Conservation (phyloP, 768 basidiomycete species). For the Rhizopogon salebrosus region DNA sequence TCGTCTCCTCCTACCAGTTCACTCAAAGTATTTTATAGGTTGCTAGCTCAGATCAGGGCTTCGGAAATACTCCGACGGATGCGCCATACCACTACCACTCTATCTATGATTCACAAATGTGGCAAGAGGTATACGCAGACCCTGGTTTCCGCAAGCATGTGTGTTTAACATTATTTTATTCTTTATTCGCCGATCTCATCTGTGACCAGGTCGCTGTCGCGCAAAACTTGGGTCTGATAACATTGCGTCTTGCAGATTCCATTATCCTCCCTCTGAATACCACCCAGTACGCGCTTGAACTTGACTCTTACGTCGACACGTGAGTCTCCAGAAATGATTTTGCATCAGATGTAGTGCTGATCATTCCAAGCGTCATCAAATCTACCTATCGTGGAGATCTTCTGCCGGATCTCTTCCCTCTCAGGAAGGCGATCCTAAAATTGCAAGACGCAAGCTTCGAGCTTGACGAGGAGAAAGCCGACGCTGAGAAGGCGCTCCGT, state of each 20-base stretch:
- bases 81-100: slow-evolving; percentile 74
- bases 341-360: slow-evolving; percentile 14
- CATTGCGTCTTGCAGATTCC: slow-evolving; percentile 58
- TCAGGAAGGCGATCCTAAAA: slow-evolving; percentile 41
- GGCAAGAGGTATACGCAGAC: slow-evolving; percentile 74
- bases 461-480: slow-evolving; percentile 55
- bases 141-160: slow-evolving; percentile 66
- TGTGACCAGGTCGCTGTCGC: slow-evolving; percentile 54
- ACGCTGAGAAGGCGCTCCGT: slow-evolving; percentile 48
- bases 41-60: slow-evolving; percentile 29
- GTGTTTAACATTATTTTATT: not conserved
- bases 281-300: slow-evolving; percentile 67
- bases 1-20: not conserved
- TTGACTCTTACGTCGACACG: slow-evolving; percentile 58
- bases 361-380: slow-evolving; percentile 41
- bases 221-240: slow-evolving; percentile 57
- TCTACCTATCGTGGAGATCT: slow-evolving; percentile 24
- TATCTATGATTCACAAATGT: slow-evolving; percentile 67
- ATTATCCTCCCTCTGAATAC: slow-evolving; percentile 71
- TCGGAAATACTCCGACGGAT: slow-evolving; percentile 37
- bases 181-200: not conserved
- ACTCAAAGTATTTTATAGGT: slow-evolving; percentile 18
- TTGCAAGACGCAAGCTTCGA: slow-evolving; percentile 47
- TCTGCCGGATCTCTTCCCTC: slow-evolving; percentile 31
- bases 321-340: slow-evolving; percentile 29